These are phyloP conservation scores for Penicillium soppii DNA, from an alignment of 495 filamentous ascomycete species.

Conservation along the genomic window DNA sequence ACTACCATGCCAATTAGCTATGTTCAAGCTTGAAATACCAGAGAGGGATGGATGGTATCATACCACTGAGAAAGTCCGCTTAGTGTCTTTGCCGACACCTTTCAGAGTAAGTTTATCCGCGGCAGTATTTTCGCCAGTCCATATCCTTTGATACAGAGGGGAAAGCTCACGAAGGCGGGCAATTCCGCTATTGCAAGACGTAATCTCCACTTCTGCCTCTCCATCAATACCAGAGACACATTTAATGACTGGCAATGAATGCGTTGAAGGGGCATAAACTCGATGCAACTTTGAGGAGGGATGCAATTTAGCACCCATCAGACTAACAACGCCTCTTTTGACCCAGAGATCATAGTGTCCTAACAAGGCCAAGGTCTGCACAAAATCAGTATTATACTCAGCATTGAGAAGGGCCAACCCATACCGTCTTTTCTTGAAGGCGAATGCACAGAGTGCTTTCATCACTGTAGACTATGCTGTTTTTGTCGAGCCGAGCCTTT, in stretches of 20 bases:
- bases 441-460: slow-evolving; percentile 40
- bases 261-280: slow-evolving; percentile 72
- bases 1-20: slow-evolving; percentile 25
- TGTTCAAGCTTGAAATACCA: neutral
- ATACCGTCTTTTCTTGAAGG: slow-evolving; percentile 44
- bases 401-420: neutral
- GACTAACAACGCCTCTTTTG: slow-evolving; percentile 58
- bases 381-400: slow-evolving; percentile 15
- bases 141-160: slow-evolving; percentile 70
- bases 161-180: slow-evolving; percentile 59
- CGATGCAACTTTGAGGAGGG: slow-evolving; percentile 51
- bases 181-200: slow-evolving; percentile 54
- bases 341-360: slow-evolving; percentile 76
- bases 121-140: slow-evolving; percentile 55
- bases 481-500: slow-evolving; percentile 40
- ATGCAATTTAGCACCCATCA: slow-evolving; percentile 64
- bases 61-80: slow-evolving; percentile 47
- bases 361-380: slow-evolving; percentile 63
- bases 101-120: slow-evolving; percentile 41
- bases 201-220: slow-evolving; percentile 50
- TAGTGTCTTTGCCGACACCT: slow-evolving; percentile 17
- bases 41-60: slow-evolving; percentile 9
- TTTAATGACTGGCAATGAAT: slow-evolving; percentile 72
- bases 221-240: slow-evolving; percentile 49
- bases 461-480: slow-evolving; percentile 41